Evolutionary conservation across 768 basidiomycete species (phyloP).

Genomic region (Mycena belliarum): DNA sequence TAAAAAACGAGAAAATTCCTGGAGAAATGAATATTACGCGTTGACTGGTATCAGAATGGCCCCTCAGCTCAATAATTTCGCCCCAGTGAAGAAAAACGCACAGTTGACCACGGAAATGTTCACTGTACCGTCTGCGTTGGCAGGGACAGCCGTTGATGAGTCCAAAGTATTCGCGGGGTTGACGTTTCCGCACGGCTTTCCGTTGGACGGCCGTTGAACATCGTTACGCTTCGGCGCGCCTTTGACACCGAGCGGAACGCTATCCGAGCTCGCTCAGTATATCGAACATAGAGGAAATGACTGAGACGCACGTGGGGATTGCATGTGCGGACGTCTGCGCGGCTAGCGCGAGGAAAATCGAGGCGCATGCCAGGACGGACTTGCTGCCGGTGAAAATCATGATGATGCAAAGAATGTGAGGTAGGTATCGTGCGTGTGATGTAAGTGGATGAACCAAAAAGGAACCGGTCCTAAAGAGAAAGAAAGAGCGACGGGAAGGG

Average conservation of each 20-base stretch:
- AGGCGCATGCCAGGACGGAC: conserved; percentile 15
- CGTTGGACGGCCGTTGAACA: conserved; percentile 21
- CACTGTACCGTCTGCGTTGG: conserved; percentile 32
- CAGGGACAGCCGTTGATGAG: conserved; percentile 20
- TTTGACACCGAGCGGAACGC: conserved; percentile 19
- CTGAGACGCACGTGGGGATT: conserved; percentile 8
- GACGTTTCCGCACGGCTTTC: conserved; percentile 19
- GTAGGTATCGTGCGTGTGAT: neutral
- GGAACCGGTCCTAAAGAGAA: conserved; percentile 18
- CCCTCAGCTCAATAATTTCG: neutral
- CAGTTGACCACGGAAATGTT: conserved; percentile 32
- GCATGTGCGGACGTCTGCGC: conserved; percentile 18
- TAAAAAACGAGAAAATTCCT: neutral
- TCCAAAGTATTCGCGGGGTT: conserved; percentile 18
- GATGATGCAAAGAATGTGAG: conserved; percentile 9
- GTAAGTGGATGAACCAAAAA: neutral
- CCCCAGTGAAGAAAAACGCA: neutral
- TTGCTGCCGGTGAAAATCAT: conserved; percentile 12
- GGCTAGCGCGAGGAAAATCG: conserved; percentile 12
- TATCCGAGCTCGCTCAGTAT: neutral
- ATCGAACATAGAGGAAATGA: neutral
- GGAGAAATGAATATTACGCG: conserved; percentile 28
- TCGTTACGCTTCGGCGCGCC: conserved; percentile 20
- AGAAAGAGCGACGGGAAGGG: neutral
- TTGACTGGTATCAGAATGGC: conserved; percentile 24